Evolutionary conservation across 768 basidiomycete genomes (phyloP).

Genomic region (Termitomyces sp.): DNA sequence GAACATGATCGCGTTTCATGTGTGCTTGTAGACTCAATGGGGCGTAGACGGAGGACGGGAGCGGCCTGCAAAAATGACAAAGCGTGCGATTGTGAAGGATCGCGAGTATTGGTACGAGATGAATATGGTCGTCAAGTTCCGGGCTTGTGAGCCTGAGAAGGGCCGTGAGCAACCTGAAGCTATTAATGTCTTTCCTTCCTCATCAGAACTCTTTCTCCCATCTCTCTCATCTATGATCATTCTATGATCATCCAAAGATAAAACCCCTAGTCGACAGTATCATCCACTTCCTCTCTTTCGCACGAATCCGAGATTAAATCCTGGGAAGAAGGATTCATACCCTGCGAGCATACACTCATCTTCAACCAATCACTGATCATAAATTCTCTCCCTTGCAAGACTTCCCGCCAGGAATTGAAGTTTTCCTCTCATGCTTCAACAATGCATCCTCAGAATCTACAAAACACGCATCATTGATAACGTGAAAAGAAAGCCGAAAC

Average conservation of each 20-base stretch:
- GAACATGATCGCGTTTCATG: conserved; percentile 1
- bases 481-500: conserved; percentile 65
- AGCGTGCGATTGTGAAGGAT: conserved; percentile 83
- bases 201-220: background rate
- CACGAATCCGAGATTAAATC: conserved; percentile 94
- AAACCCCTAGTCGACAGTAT: conserved; percentile 57
- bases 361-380: no score
- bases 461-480: no score
- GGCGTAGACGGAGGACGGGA: conserved; percentile 61
- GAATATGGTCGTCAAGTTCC: conserved; percentile 63
- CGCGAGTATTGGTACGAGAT: conserved; percentile 84
- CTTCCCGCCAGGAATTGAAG: no score
- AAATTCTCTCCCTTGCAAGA: no score
- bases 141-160: conserved; percentile 54
- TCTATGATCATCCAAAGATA: conserved; percentile 38
- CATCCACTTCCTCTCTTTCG: conserved; percentile 80
- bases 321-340: conserved; percentile 90
- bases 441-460: no score
- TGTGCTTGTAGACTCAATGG: background rate
- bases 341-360: conserved; percentile 76
- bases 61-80: conserved; percentile 85
- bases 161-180: conserved; percentile 42
- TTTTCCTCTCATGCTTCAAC: no score
- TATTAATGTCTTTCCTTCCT: conserved; percentile 8
- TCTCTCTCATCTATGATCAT: background rate